Evolutionary conservation across 495 filamentous ascomycete genomes (phyloP).

Genomic region (Chaetomium tenue): DNA sequence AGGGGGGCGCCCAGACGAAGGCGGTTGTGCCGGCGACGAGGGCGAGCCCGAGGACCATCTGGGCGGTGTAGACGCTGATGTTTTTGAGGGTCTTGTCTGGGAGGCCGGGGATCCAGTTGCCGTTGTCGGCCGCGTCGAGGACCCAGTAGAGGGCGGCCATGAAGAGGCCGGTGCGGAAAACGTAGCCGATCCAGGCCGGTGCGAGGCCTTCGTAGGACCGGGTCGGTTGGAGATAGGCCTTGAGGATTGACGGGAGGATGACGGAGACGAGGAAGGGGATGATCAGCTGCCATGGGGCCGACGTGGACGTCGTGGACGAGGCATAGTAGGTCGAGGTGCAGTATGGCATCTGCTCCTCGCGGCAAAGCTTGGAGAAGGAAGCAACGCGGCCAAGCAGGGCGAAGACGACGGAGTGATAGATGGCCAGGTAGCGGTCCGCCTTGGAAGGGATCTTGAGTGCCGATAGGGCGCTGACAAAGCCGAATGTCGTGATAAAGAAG

Average conservation of each 20-base stretch:
- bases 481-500: slow-evolving; percentile 88
- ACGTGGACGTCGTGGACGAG: slow-evolving; percentile 86
- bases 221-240: slow-evolving; percentile 70
- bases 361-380: slow-evolving; percentile 87
- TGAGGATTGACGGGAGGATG: slow-evolving; percentile 73
- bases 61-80: slow-evolving; percentile 69
- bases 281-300: slow-evolving; percentile 81
- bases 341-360: slow-evolving; percentile 97
- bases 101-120: slow-evolving; percentile 68
- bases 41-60: slow-evolving; percentile 71
- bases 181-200: slow-evolving; percentile 75
- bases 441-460: slow-evolving; percentile 66
- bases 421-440: slow-evolving; percentile 66
- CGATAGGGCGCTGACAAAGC: slow-evolving; percentile 64
- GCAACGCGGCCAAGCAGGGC: slow-evolving; percentile 75
- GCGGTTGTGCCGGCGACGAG: slow-evolving; percentile 64
- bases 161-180: slow-evolving; percentile 72
- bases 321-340: slow-evolving; percentile 96
- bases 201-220: slow-evolving; percentile 84
- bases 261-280: slow-evolving; percentile 75
- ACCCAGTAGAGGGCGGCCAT: slow-evolving; percentile 81
- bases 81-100: slow-evolving; percentile 65
- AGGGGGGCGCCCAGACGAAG: slow-evolving; percentile 73
- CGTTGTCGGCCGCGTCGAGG: slow-evolving; percentile 87
- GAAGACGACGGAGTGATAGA: slow-evolving; percentile 83